Base-by-base conservation (phyloP, 2,329 filamentous ascomycete species). In the Sarocladium kiliense region DNA sequence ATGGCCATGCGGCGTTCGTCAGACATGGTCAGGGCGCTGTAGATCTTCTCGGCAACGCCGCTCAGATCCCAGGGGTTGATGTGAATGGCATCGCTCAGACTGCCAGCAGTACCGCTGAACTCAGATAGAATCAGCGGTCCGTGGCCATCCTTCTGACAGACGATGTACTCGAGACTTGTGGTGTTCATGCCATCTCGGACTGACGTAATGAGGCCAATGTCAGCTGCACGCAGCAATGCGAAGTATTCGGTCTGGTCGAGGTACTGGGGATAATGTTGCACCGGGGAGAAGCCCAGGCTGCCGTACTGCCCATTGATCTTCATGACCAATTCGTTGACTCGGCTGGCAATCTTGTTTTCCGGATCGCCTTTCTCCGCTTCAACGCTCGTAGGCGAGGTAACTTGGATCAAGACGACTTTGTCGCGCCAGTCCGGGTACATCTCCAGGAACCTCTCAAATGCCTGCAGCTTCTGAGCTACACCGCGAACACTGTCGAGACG, bases 111-210 rank as follows among this genome's bases (percentile, higher is more conserved):
- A 57, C 93, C 93, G 59, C 92, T 97, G 71, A 97, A 97, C 70
- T 97, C 93, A 14, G 94, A 97, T 23, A 97, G 82, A 61, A 97
- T 97, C 47, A 97, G 77, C 1, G 92, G 93, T 1, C 92, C 89
- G 62, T 92, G 85, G 56, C 86, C 86, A 59, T 94, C 87, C 65
- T 90, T 88, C 71, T 97, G 93, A 69, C 91, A 96, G 56, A 96
- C 82, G 56, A 97, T 86, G 68, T 97, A 97, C 71, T 97, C 94
- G 62, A 97, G 77, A 68, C 91, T 95, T 19, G 92, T 96, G 0
- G 93, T 97, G 75, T 97, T 97, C 92, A 97, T 97, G 57, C 93
- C 93, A 69, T 97, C 94, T 58, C 93, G 85, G 21, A 97, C 92
- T 62, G 91, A 96, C 6, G 94, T 97, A 70, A 97, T 97, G 53